These are phyloP conservation scores for Aspergillus diversus DNA, from an alignment of 495 filamentous ascomycete genomes.

Conservation along the genomic window DNA sequence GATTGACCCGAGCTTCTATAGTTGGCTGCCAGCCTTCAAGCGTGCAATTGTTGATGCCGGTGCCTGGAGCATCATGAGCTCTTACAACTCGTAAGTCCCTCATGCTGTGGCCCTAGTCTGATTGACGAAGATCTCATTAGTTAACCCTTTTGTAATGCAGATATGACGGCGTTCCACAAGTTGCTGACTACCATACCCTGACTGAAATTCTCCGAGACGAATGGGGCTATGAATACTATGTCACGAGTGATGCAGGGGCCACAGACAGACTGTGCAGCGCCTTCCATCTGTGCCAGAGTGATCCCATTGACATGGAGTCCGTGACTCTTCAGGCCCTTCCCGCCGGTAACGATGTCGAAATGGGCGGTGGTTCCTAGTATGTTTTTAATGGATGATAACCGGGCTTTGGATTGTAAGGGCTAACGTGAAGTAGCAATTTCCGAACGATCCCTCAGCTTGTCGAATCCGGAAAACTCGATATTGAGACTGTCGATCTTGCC, in stretches of 20 bases:
- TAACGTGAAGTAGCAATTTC: constrained; percentile 52
- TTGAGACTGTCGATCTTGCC: constrained; percentile 62
- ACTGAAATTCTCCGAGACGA: constrained; percentile 68
- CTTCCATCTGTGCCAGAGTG: constrained; percentile 61
- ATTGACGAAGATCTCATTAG: neutral
- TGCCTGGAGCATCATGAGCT: constrained; percentile 67
- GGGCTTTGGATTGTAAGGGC: neutral
- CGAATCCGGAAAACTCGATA: constrained; percentile 57
- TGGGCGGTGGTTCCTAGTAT: constrained; percentile 71
- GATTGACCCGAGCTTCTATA: constrained; percentile 9
- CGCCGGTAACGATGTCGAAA: constrained; percentile 74
- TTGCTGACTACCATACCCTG: constrained; percentile 62
- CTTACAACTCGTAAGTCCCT: constrained; percentile 60
- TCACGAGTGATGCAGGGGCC: constrained; percentile 64
- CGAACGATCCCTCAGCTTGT: constrained; percentile 66
- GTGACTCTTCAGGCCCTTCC: constrained; percentile 60
- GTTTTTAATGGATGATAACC: neutral
- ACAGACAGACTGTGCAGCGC: constrained; percentile 66
- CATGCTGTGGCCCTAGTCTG: neutral
- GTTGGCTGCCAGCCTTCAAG: constrained; percentile 67
- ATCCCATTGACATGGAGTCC: constrained; percentile 62
- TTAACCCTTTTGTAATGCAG: constrained; percentile 22
- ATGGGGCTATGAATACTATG: constrained; percentile 70
- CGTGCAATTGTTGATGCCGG: constrained; percentile 68
- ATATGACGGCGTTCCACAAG: constrained; percentile 66